Conservation (phyloP, 495 filamentous ascomycete species). For the Neurospora sp. region DNA sequence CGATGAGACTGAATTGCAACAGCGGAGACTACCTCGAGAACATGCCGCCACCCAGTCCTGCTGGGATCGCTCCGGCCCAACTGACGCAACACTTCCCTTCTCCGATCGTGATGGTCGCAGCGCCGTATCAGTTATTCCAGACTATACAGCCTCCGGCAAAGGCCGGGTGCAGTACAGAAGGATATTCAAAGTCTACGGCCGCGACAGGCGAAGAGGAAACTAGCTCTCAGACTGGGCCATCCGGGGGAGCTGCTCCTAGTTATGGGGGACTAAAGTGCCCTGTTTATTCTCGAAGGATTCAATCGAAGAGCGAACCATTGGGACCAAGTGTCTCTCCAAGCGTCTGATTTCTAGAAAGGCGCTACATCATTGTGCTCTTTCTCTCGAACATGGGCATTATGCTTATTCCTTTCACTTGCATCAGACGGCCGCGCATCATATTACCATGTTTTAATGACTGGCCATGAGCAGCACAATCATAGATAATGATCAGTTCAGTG, state of each 20-base stretch:
- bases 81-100: conserved; percentile 12
- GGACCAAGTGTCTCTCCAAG: not conserved
- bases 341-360: not conserved
- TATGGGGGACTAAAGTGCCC: conserved; percentile 13
- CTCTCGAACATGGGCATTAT: not conserved
- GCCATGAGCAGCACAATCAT: not conserved
- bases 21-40: conserved; percentile 4
- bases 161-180: not conserved
- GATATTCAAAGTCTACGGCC: not conserved
- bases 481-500: not conserved
- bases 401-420: not conserved
- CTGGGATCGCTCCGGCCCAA: not conserved
- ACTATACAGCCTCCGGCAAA: not conserved
- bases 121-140: conserved; percentile 8
- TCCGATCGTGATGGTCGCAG: conserved; percentile 12
- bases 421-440: not conserved
- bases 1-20: conserved; percentile 4
- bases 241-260: not conserved
- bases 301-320: conserved; percentile 27
- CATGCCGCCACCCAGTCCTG: conserved; percentile 1
- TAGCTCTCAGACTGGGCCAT: not conserved
- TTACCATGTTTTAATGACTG: not conserved
- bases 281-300: conserved; percentile 19
- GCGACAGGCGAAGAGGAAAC: conserved; percentile 1
- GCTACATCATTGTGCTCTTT: not conserved